phyloP scores from a whole-genome alignment of 768 basidiomycete species.

The Suillus brevipes region DNA sequence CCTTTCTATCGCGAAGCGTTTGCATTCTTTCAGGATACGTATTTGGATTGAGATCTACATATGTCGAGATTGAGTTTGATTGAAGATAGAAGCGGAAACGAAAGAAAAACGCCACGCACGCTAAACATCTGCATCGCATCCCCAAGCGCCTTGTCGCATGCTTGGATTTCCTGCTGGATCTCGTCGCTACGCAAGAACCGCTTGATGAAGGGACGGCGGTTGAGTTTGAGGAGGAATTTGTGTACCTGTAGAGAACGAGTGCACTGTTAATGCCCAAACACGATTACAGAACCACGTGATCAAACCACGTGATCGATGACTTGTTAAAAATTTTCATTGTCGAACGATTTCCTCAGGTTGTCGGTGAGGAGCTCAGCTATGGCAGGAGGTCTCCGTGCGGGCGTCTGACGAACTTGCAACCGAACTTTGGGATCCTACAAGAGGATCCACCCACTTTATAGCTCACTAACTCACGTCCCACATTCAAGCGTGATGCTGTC shows the following conservation, averaged over 20 bases:
- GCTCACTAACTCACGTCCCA: conserved; percentile 14
- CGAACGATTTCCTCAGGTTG: too few species aligned
- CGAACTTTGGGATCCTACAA: too few species aligned
- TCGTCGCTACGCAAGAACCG: conserved; percentile 77
- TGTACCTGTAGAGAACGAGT: conserved; percentile 52
- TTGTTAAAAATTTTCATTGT: too few species aligned
- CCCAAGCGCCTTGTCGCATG: conserved; percentile 52
- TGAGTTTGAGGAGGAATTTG: conserved; percentile 57
- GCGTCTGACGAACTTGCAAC: too few species aligned
- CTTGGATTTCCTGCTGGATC: conserved; percentile 50
- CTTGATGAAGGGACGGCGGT: conserved; percentile 71
- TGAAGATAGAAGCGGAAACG: too few species aligned
- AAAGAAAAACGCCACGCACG: conserved; percentile 31
- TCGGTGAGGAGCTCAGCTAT: too few species aligned
- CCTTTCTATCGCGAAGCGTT: neutral
- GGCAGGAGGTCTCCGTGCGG: too few species aligned
- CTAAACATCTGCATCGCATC: conserved; percentile 61
- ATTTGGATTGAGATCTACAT: neutral
- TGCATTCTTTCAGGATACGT: neutral
- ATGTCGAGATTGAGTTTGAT: too few species aligned
- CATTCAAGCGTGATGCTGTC: conserved; percentile 18
- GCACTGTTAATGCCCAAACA: too few species aligned
- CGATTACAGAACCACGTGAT: too few species aligned
- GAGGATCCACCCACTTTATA: too few species aligned
- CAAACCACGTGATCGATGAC: too few species aligned